Evolutionary conservation across 2,329 filamentous ascomycete species (phyloP), one percentile per base, ranked within the genome.

Genomic region (Epichloe elymi): DNA sequence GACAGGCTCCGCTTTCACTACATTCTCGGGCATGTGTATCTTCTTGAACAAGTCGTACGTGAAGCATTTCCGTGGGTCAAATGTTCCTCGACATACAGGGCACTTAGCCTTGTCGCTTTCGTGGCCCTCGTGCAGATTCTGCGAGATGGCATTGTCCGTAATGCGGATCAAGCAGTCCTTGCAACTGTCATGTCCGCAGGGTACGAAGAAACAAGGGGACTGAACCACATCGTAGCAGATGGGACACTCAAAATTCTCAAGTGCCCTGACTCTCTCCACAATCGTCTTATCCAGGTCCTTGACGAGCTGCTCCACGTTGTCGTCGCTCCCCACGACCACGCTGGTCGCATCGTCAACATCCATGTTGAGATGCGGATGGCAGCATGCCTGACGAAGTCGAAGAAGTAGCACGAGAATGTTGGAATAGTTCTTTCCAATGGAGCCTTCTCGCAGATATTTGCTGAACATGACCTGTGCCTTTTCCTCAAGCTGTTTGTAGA

Each of bases 161-260:
- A 94, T 75, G 50, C 76, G 79, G 5, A 79, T 75, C 54, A 93
- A 82, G 62, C 89, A 95, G 55, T 89, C 84, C 1, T 76, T 70
- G 65, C 89, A 95, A 23, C 82, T 81, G 53, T 83, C 80, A 61
- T 95, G 89, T 2, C 89, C 89, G 60, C 89, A 95, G 1, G 88
- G 88, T 48, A 88, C 74, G 64, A 90, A 84, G 55, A 95, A 86
- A 3, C 78, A 78, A 0, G 87, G 86, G 55, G 90, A 89, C 14
- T 77, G 73, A 6, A 84, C 79, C 2, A 74, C 81, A 59, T 95
- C 89, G 53, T 86, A 83, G 63, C 89, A 95, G 19, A 93, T 82
- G 0, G 86, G 86, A 60, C 89, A 95, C 62, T 90, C 84, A 47
- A 91, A 87, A 2, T 73, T 76, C 1, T 80, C 73, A 1, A 65